Conservation (phyloP, 225 moss, liverwort and hornwort genomes). For the Climacium dendroides region DNA sequence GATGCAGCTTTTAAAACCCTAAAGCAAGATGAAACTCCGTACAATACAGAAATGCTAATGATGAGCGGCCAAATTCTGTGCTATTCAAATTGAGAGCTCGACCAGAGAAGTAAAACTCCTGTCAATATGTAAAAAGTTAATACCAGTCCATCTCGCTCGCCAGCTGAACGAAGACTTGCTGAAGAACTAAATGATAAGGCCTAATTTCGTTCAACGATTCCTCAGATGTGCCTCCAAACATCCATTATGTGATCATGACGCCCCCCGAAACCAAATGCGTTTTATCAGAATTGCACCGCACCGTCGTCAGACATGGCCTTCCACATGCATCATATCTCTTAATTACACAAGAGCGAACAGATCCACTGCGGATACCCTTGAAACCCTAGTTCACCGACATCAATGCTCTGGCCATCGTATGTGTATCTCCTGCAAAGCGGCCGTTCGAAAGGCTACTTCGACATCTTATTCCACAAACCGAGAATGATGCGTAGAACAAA, state of each 20-base stretch:
- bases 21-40: neutral
- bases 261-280: neutral
- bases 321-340: neutral
- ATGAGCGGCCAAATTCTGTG: neutral
- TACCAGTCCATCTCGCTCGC: conserved; percentile 5
- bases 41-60: neutral
- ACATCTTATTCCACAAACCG: neutral
- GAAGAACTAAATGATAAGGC: neutral
- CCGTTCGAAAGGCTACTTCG: neutral
- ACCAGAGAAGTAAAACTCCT: neutral
- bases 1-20: neutral
- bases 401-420: neutral
- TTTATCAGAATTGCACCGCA: neutral
- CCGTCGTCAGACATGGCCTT: neutral
- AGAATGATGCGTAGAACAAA: neutral
- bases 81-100: neutral
- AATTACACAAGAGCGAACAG: neutral
- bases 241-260: neutral
- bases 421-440: neutral
- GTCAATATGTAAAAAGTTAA: neutral
- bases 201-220: neutral
- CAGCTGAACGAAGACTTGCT: neutral
- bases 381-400: conserved; percentile 20
- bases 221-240: neutral
- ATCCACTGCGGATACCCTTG: neutral